A percentile compares a stretch with the other conserved stretches of the same genome.
These are phyloP conservation scores for Saururus chinensis DNA, from an alignment of 164 flowering plant species.

Conservation along the genomic window DNA sequence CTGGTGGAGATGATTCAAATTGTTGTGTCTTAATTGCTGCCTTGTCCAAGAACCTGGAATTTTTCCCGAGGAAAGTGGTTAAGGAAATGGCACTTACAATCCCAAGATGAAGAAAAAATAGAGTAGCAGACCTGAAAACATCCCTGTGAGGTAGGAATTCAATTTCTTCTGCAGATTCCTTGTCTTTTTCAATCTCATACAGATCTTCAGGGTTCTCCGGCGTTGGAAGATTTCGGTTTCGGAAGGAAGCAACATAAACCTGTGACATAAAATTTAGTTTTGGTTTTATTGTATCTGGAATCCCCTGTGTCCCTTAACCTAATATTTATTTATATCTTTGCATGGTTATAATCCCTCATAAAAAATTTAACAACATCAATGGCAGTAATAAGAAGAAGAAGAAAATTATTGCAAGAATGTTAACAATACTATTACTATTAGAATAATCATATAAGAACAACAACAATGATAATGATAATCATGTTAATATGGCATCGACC, in stretches of 20 bases:
- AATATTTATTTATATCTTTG: too few relatives aligned
- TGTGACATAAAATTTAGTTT: slow-evolving; percentile 14
- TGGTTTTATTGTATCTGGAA: too few relatives aligned
- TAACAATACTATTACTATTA: too few relatives aligned
- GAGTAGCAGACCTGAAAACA: slow-evolving; percentile 28
- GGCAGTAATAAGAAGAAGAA: too few relatives aligned
- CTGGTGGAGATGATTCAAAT: not conserved
- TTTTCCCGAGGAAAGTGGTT: not conserved
- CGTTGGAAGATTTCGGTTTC: slow-evolving; percentile 35
- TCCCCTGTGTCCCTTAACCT: too few relatives aligned
- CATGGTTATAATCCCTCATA: too few relatives aligned
- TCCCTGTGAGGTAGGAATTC: slow-evolving; percentile 54
- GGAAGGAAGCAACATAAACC: slow-evolving; percentile 57
- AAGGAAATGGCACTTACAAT: too few relatives aligned
- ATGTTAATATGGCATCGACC: too few relatives aligned
- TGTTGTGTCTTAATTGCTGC: slow-evolving; percentile 29
- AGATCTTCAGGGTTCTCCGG: slow-evolving; percentile 40
- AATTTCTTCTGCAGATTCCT: slow-evolving; percentile 26
- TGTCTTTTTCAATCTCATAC: slow-evolving; percentile 42
- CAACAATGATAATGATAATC: too few relatives aligned
- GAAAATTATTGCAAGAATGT: too few relatives aligned
- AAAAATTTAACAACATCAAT: too few relatives aligned
- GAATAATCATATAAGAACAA: too few relatives aligned
- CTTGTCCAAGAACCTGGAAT: slow-evolving; percentile 38
- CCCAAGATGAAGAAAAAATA: not conserved